Evolutionary conservation across 1,139 yeast genomes (phyloP), one percentile per base, ranked within the genome.

Genomic region (Lodderomyces parapsilosis): DNA sequence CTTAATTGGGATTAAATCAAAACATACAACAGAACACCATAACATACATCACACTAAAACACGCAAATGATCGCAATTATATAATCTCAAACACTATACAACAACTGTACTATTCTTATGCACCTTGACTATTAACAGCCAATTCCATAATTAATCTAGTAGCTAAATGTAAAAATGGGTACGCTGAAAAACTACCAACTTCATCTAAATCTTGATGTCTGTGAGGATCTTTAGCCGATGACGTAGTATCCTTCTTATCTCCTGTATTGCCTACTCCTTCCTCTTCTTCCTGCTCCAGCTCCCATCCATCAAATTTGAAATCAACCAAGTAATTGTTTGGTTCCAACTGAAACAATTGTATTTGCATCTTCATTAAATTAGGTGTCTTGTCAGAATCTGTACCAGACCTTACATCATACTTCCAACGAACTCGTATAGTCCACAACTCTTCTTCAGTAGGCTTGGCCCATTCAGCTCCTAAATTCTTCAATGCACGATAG

Each of bases 221-320:
- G 18, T 36, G 27, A 17, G 33, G 33, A 30, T 30, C 33, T 15
- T 15, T 24, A 25, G 20, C 31, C 3, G 31, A 6, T 14, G 38
- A 9, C 17, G 6, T 23, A 36, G 18, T 17, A 7, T 17, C 27
- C 13, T 22, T 22, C 15, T 19, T 17, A 10, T 28, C 20, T 6
- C 13, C 24, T n/a, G 6, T 17, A 30, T 17, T 17, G 13, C 19
- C 17, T 13, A n/a, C 13, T 17, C 19, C 34, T 14, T 6, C 34
- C 9, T 6, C 37, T 17, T 15, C 54, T 32, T 38, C 44, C 36
- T 30, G 13, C 33, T 28, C 35, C 30, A 23, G 17, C 25, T 90
- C 96, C 96, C 97, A 93, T 4, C 99, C 99, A 59, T 93, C 98
- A 62, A 93, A 93, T 65, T 93, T 93, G 71, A 94, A 94, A 62